Base-by-base conservation (phyloP, 495 filamentous ascomycete genomes). In the Parathielavia appendiculata region DNA sequence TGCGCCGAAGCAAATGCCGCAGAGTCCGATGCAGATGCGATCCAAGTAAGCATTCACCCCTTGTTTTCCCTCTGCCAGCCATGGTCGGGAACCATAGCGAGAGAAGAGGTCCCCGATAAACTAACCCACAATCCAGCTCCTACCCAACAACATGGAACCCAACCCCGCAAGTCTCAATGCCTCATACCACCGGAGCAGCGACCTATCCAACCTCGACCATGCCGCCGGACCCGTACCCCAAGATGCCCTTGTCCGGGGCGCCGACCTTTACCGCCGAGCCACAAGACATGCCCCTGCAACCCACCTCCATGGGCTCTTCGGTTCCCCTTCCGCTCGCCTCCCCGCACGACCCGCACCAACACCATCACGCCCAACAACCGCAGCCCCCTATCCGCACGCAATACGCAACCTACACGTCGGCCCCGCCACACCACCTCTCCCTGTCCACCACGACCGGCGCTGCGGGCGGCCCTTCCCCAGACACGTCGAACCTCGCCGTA, bases 11-110 rank as follows among this genome's bases (percentile, higher is more conserved):
- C 78, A 76, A 53, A 71, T 81, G 57, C 75, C 77, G 13, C 71
- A 75, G 45, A 77, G 77, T 45, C 79, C 79, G 23, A 75, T 79
- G 72, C 73, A 73, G 52, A 77, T 79, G 74, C 72, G 77, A 56
- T 78, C 77, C 36, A 78, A 78, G 77, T 79, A 72, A 72, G 77
- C 26, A 30, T 30, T 72, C 5, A 26, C 49, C 22, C 12, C 20
- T n/a, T 40, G n/a, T 7, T 56, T 51, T 16, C 26, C 19, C 12
- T 35, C n/a, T n/a, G 20, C 9, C n/a, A 4, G 20, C 35, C 12
- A 16, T 16, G 20, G 20, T 34, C 14, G 14, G 30, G 35, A 16
- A 3, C 8, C 13, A 4, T 11, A 10, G 43, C 17, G 19, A 23
- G 34, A 44, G 34, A 54, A 55, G 35, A 46, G 46, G 12, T 44